Evolutionary conservation across 768 basidiomycete species (phyloP).

Genomic region (Leccinum boreale): DNA sequence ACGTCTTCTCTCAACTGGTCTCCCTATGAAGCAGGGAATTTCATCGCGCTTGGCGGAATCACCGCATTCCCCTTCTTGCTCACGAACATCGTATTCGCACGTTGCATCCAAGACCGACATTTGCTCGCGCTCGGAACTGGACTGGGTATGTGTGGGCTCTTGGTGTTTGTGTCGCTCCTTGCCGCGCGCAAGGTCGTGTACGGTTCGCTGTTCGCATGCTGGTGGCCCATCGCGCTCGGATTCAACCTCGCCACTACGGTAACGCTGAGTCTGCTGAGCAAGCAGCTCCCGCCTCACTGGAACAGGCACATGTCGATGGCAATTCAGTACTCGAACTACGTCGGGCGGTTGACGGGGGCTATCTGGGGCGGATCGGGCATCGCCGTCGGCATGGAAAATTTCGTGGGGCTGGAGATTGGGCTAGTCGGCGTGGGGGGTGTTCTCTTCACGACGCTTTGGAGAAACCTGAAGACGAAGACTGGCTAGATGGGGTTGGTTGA

Average conservation of each 20-base stretch:
- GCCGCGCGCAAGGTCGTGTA: conserved; percentile 41
- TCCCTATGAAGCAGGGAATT: conserved; percentile 64
- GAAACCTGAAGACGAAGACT: not conserved
- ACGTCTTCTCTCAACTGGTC: conserved; percentile 47
- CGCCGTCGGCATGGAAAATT: not conserved
- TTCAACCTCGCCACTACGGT: not conserved
- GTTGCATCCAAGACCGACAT: conserved; percentile 57
- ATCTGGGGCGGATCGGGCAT: not conserved
- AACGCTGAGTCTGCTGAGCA: not conserved
- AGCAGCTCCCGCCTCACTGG: not conserved
- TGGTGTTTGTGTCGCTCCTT: conserved; percentile 49
- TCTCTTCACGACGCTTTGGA: not conserved
- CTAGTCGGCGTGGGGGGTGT: not conserved
- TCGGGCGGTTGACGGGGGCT: not conserved
- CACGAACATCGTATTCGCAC: conserved; percentile 53
- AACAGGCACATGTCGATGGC: not conserved
- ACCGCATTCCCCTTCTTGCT: conserved; percentile 66
- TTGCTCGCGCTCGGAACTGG: conserved; percentile 51
- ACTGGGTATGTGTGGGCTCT: conserved; percentile 51
- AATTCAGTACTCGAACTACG: conserved; percentile 20
- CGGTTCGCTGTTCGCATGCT: conserved; percentile 33
- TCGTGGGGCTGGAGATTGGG: not conserved
- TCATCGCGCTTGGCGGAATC: conserved; percentile 65
- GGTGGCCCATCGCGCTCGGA: not conserved
- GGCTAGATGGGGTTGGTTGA: not conserved